Percentiles rank a stretch among this genome's conserved stretches.
Evolutionary conservation across 345 rosid genomes (phyloP).

Genomic region (Arabidopsis suecica): DNA sequence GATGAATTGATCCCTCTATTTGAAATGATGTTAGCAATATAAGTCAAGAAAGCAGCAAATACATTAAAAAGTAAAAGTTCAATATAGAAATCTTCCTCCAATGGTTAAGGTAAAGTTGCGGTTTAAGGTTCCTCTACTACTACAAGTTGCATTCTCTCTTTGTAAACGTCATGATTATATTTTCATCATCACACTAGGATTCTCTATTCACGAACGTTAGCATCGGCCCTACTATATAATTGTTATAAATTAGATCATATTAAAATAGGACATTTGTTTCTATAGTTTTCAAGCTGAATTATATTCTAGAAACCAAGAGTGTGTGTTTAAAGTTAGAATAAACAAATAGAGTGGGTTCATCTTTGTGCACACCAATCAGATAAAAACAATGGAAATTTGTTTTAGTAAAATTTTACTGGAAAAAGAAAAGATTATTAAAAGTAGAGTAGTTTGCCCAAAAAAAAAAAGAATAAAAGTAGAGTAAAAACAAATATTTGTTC

Average conservation of each 20-base stretch:
- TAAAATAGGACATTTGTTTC: background rate
- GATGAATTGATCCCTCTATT: slow-evolving; percentile 23
- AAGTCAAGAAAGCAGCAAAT: slow-evolving; percentile 1
- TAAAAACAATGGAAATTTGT: too few relatives aligned
- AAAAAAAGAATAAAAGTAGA: background rate
- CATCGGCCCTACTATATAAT: slow-evolving; percentile 27
- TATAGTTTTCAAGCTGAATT: slow-evolving; percentile 2
- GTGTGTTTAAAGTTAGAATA: background rate
- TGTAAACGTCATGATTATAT: slow-evolving; percentile 30
- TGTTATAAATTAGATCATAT: background rate
- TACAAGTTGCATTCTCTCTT: slow-evolving; percentile 37
- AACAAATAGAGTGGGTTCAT: background rate
- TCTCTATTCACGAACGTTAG: slow-evolving; percentile 15
- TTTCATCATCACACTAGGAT: slow-evolving; percentile 21
- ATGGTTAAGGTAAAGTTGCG: slow-evolving; percentile 28
- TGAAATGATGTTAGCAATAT: slow-evolving; percentile 27
- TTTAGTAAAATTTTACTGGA: background rate
- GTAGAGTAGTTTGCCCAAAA: background rate
- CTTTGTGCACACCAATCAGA: background rate
- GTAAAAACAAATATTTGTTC: background rate
- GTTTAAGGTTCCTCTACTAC: slow-evolving; percentile 10
- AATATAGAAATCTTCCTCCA: slow-evolving; percentile 24
- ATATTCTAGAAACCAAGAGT: slow-evolving; percentile 31
- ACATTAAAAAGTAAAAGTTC: background rate
- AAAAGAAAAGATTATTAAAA: background rate